These are phyloP conservation scores for Cercospora zeae-maydis DNA, from an alignment of 2,329 filamentous ascomycete species.

Conservation along the genomic window DNA sequence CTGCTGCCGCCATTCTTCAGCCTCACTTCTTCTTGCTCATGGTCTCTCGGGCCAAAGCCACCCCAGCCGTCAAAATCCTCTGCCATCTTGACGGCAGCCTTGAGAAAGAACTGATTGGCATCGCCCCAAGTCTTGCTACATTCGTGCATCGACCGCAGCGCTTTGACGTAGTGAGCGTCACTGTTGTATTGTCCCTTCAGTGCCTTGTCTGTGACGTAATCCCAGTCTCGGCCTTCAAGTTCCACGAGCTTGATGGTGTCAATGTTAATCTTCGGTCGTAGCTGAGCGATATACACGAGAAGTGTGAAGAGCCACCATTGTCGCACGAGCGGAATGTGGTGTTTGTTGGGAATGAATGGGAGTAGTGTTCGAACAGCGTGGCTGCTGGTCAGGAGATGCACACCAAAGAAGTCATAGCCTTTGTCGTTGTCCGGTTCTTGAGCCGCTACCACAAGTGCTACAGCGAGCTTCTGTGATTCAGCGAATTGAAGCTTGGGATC, in stretches of 20 bases:
- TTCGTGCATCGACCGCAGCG: slow-evolving; percentile 70
- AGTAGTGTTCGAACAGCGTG: slow-evolving; percentile 86
- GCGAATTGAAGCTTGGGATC: slow-evolving; percentile 72
- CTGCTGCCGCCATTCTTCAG: slow-evolving; percentile 5
- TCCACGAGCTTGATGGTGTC: slow-evolving; percentile 60
- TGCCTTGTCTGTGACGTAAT: slow-evolving; percentile 68
- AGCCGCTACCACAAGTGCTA: slow-evolving; percentile 57
- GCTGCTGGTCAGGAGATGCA: slow-evolving; percentile 77
- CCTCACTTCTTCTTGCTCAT: slow-evolving; percentile 19
- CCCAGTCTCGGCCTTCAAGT: slow-evolving; percentile 67
- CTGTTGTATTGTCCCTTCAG: slow-evolving; percentile 63
- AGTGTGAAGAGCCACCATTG: slow-evolving; percentile 89
- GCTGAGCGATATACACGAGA: slow-evolving; percentile 70
- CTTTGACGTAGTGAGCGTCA: slow-evolving; percentile 84
- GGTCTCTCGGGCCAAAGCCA: slow-evolving; percentile 39
- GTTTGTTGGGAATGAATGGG: slow-evolving; percentile 68
- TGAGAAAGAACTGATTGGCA: slow-evolving; percentile 61
- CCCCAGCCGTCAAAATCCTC: slow-evolving; percentile 71
- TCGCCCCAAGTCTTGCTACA: slow-evolving; percentile 73
- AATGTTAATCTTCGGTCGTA: slow-evolving; percentile 68
- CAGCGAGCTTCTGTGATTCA: slow-evolving; percentile 59
- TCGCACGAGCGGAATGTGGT: slow-evolving; percentile 69
- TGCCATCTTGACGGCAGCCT: slow-evolving; percentile 66
- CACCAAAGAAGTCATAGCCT: slow-evolving; percentile 77
- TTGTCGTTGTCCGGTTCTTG: slow-evolving; percentile 51